A percentile compares a stretch with the other conserved stretches of the same genome.
phyloP scores from a whole-genome alignment of 805 yeast genomes.

The Saccharomycopsis fibuligera region DNA sequence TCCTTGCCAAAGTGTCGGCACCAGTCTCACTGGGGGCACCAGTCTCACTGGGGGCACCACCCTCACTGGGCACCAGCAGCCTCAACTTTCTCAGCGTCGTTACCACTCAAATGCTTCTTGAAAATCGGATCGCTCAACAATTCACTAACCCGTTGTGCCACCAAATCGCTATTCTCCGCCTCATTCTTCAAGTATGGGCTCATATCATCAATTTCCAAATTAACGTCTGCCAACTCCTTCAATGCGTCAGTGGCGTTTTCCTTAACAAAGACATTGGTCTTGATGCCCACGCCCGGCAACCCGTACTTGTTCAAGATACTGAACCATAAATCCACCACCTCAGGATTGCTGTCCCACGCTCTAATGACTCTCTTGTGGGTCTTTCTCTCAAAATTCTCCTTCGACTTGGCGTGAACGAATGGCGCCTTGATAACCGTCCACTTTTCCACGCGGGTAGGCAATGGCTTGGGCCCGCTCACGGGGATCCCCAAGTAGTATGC shows the following conservation, averaged over 20 bases:
- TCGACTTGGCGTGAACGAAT: constrained; percentile 88
- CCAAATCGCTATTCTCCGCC: constrained; percentile 29
- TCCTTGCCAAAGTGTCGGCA: no score
- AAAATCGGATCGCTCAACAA: constrained; percentile 58
- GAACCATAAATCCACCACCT: constrained; percentile 75
- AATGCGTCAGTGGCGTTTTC: constrained; percentile 41
- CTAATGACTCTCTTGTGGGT: constrained; percentile 70
- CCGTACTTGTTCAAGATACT: constrained; percentile 73
- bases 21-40: no score
- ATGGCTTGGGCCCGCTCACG: constrained; percentile 62
- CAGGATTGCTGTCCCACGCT: constrained; percentile 82
- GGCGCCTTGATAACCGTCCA: constrained; percentile 95
- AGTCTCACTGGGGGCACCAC: no score
- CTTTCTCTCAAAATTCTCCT: constrained; percentile 87
- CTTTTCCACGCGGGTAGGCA: constrained; percentile 67
- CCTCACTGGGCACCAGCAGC: no score
- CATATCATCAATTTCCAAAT: constrained; percentile 22
- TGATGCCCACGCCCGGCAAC: constrained; percentile 76
- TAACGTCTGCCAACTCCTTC: constrained; percentile 33
- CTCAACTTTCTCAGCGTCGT: constrained; percentile 4
- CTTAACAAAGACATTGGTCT: constrained; percentile 55
- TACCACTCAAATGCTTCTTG: constrained; percentile 27
- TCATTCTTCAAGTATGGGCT: constrained; percentile 19
- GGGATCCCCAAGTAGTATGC: constrained; percentile 91
- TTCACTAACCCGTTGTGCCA: constrained; percentile 55